Evolutionary conservation across 345 rosid genomes (phyloP).

Genomic region (Arabidopsis suecica): DNA sequence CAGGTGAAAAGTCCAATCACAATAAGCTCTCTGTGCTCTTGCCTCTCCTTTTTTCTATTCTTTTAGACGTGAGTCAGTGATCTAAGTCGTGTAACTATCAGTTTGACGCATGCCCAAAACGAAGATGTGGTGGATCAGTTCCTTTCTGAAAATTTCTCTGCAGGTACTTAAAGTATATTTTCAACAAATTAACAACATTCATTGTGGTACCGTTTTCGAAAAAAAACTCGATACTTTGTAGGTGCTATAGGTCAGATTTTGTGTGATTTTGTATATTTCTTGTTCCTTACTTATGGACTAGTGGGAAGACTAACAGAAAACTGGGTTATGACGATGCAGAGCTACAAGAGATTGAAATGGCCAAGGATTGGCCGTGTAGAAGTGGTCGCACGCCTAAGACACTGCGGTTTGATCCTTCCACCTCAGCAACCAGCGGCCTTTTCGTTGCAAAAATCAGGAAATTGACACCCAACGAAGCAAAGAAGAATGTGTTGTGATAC

Average conservation of each 20-base stretch:
- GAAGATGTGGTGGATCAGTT: constrained; percentile 84
- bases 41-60: constrained; percentile 17
- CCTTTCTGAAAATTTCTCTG: constrained; percentile 66
- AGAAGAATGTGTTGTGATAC: constrained; percentile 29
- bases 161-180: constrained; percentile 52
- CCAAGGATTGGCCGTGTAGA: constrained; percentile 80
- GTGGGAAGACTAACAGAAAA: constrained; percentile 22
- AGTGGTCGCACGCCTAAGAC: constrained; percentile 78
- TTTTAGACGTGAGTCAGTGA: constrained; percentile 10
- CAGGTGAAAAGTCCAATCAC: constrained; percentile 55
- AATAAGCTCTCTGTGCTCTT: neutral
- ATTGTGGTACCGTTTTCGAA: neutral
- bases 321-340: constrained; percentile 50
- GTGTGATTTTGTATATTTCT: neutral
- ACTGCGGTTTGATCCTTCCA: constrained; percentile 77
- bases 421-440: constrained; percentile 94
- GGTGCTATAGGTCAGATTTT: neutral
- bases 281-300: constrained; percentile 1
- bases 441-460: constrained; percentile 80
- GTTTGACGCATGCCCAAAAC: constrained; percentile 91
- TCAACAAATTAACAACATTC: neutral
- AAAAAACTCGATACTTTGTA: neutral
- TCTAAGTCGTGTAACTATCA: constrained; percentile 41
- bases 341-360: constrained; percentile 67
- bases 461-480: constrained; percentile 31